A percentile compares a stretch with the other conserved stretches of the same genome.
phyloP scores from a whole-genome alignment of 345 rosid species.

The Aquilaria malaccensis region DNA sequence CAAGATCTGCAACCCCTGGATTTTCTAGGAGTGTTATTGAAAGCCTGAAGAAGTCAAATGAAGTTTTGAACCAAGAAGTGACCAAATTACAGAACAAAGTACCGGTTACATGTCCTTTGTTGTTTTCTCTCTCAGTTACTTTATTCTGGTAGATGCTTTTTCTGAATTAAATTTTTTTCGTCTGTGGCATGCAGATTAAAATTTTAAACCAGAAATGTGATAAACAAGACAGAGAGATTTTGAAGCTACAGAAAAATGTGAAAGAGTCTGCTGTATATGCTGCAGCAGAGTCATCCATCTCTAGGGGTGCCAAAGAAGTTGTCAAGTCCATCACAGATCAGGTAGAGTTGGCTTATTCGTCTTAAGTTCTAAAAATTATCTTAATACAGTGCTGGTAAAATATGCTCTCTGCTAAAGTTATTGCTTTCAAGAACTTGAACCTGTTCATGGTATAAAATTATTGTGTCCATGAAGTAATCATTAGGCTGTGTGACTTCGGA shows the following conservation, averaged over 20 bases:
- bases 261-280: conserved; percentile 46
- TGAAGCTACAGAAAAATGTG: conserved; percentile 36
- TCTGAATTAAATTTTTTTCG: conserved; percentile 1
- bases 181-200: conserved; percentile 38
- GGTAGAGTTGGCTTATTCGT: conserved; percentile 27
- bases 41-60: conserved; percentile 84
- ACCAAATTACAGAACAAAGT: conserved; percentile 72
- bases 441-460: not conserved
- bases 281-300: conserved; percentile 46
- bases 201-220: conserved; percentile 59
- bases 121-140: conserved; percentile 9
- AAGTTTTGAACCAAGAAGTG: conserved; percentile 68
- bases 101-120: conserved; percentile 10
- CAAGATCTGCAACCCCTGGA: conserved; percentile 41
- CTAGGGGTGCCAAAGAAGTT: conserved; percentile 44
- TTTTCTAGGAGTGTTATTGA: conserved; percentile 71
- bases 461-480: too few relatives aligned
- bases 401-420: not conserved
- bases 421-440: not conserved
- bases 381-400: not conserved
- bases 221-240: conserved; percentile 54
- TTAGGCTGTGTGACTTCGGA: too few relatives aligned
- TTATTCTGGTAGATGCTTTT: not conserved
- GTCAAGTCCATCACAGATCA: conserved; percentile 47
- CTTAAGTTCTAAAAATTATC: not conserved